Evolutionary conservation across 495 filamentous ascomycete genomes (phyloP), one percentile per base, ranked within the genome.

Genomic region (Penicillium macrosclerotiorum): DNA sequence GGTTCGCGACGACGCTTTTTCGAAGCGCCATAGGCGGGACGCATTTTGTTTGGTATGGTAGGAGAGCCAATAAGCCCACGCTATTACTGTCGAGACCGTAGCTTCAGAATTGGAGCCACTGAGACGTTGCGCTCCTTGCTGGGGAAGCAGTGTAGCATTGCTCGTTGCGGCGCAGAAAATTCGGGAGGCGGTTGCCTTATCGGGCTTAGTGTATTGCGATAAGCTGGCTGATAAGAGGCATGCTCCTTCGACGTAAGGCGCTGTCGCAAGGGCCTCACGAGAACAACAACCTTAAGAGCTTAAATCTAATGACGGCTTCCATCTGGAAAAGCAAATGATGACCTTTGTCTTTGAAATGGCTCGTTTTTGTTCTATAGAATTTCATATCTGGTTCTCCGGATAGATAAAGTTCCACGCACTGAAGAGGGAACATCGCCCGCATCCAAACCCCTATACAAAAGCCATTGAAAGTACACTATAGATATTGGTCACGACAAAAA

Each of bases 1-100:
- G 51, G 42, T 53, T 77, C 74, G 49, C 75, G 64, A 34, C 62
- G 65, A 42, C 76, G 65, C 54, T 79, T 78, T 45, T 61, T 74
- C 22, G 68, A 55, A 30, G 45, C 55, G 50, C 37, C 49, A 14
- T 45, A 22, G 43, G 56, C 45, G 37, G 45, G 56, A 20, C 53
- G 57, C 65, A 67, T 65, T 54, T 49, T 40, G n/a, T 37, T 12
- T n/a, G 39, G 22, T 13, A 20, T 55, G 13, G 3, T 11, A 8
- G 20, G 5, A 17, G 17, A 19, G 27, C 24, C 40, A 49, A 43
- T 42, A 20, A 43, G 33, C 34, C 19, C 42, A 25, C 22, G n/a
- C 26, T 27, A 19, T 26, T 42, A 31, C 31, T 14, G 33, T 43
- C 14, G 20, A 37, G 12, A 13, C 40, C 36, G 23, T 49, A 46